Evolutionary conservation across 371 early-diverging fungal genomes (phyloP).

Genomic region (Syncephalastrum monosporum): DNA sequence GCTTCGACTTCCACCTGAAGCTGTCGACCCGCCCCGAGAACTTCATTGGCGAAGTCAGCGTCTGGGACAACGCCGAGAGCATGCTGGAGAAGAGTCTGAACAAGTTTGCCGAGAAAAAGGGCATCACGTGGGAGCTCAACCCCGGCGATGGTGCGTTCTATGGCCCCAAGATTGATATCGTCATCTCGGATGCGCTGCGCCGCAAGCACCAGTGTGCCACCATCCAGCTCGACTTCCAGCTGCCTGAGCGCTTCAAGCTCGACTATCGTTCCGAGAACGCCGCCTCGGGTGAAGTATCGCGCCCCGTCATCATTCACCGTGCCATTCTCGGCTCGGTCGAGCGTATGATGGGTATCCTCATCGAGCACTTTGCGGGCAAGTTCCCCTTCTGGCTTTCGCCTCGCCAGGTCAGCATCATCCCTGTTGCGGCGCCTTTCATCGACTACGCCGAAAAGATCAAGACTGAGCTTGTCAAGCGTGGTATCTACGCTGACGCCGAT

Average conservation of each 20-base stretch:
- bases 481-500: conserved; percentile 89
- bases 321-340: conserved; percentile 99
- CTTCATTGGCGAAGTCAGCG: conserved; percentile 90
- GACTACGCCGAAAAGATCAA: conserved; percentile 68
- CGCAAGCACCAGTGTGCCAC: conserved; percentile 98
- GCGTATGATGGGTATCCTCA: conserved; percentile 97
- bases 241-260: conserved; percentile 92
- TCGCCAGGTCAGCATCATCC: conserved; percentile 92
- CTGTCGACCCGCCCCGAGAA: conserved; percentile 99
- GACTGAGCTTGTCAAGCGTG: conserved; percentile 61
- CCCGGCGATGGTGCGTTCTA: conserved; percentile 99
- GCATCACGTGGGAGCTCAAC: conserved; percentile 86
- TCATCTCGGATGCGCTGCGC: conserved; percentile 92
- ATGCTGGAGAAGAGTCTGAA: conserved; percentile 80
- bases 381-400: conserved; percentile 99
- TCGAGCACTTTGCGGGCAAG: conserved; percentile 91
- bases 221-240: conserved; percentile 98
- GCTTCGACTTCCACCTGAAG: conserved; percentile 86
- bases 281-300: conserved; percentile 51
- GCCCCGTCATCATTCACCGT: conserved; percentile 99
- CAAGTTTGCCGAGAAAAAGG: conserved; percentile 54
- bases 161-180: conserved; percentile 99
- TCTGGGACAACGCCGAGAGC: conserved; percentile 96
- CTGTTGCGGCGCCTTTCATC: conserved; percentile 65
- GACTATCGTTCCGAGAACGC: conserved; percentile 75